Base-by-base conservation (phyloP, 805 yeast species). In the Monosporozyma aerobia region DNA sequence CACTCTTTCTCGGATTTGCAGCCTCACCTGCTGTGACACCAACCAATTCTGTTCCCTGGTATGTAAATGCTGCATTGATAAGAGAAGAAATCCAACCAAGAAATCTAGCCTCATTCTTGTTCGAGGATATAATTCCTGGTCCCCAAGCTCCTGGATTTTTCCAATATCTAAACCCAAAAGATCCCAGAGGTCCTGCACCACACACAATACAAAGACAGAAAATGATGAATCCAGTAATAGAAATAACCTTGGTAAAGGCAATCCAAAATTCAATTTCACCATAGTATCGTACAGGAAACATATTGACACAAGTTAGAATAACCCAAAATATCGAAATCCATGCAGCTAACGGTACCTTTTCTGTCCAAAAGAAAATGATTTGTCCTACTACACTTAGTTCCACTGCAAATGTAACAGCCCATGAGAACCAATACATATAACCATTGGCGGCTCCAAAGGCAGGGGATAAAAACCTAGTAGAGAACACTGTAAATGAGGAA, bases 191-290 rank as follows among this genome's bases (percentile, higher is more conserved):
- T 59, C 85, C 85, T 14, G 82, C 87, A 67, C 87, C 87, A 65
- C 84, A 79, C 32, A 82, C 85, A 80, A 82, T 81, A 64, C 78
- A 73, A 54, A 83, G 69, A 10, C 80, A 79, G 60, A 81, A 82
- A 37, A 83, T 63, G 52, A 83, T 65, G 75, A 83, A 82, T 14
- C 87, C 88, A 23, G 80, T 63, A 47, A 83, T 79, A 47, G 87
- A 84, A 48, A 81, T 56, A 37, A 83, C 81, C 63, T 83, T 83
- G 50, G 81, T 63, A 56, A 75, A 70, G 5, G 87, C 83, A 53
- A 83, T 70, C 85, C 87, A 82, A 61, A 83, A 83, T 63, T 83
- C 88, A 55, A 81, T 61, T 64, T 83, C 88, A 62, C 90, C 90
- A 60, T 82, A 83, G 59, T 68, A 78, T 57, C 72, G 74, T 35